Percentiles rank a stretch among this genome's conserved stretches.
Evolutionary conservation across 768 basidiomycete species (phyloP).

Genomic region (Boletus patriciae): DNA sequence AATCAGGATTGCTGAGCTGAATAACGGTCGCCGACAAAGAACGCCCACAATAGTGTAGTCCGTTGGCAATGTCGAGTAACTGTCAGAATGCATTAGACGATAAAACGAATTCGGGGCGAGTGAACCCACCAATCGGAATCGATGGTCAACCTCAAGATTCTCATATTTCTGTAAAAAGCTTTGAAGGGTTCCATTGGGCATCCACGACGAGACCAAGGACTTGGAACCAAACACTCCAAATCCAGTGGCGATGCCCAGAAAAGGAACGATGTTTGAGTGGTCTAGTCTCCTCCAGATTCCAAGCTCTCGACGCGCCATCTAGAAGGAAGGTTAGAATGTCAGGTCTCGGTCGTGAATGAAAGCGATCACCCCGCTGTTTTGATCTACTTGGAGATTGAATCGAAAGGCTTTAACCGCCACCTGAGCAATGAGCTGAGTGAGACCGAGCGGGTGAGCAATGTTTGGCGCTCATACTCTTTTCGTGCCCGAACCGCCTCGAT

Average conservation of each 20-base stretch:
- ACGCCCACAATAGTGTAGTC: background rate
- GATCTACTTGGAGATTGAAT: background rate
- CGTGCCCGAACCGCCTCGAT: background rate
- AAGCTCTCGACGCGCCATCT: constrained; percentile 4
- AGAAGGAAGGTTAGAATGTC: background rate
- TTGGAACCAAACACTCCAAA: background rate
- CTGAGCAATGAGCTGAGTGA: background rate
- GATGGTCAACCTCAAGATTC: background rate
- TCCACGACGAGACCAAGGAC: background rate
- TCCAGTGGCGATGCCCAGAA: background rate
- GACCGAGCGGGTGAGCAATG: background rate
- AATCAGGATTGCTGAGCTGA: background rate
- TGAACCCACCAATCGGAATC: background rate
- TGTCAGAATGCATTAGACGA: background rate
- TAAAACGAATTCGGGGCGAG: too few relatives aligned
- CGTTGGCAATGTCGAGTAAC: background rate
- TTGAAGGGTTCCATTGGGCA: background rate
- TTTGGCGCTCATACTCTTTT: background rate
- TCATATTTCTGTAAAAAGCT: background rate
- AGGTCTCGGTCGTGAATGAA: background rate
- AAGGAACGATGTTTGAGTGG: constrained; percentile 1
- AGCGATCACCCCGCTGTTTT: background rate
- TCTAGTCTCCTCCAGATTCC: constrained; percentile 2
- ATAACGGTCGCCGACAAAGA: too few relatives aligned
- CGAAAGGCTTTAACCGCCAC: constrained; percentile 4